phyloP scores from a whole-genome alignment of 768 basidiomycete genomes.

The Boletus sp. region DNA sequence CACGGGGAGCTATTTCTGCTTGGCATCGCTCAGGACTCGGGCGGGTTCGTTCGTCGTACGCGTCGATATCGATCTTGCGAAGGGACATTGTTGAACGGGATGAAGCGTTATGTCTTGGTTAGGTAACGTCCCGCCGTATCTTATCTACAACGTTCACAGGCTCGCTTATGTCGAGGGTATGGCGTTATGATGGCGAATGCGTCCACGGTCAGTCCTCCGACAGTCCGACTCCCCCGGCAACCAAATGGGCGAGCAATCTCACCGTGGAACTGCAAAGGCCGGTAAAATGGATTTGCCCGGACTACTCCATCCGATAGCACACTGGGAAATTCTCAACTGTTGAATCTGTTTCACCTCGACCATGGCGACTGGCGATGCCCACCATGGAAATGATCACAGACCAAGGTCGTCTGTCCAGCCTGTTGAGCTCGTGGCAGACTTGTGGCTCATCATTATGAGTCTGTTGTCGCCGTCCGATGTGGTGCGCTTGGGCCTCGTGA shows the following conservation, averaged over 20 bases:
- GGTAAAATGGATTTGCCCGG: conserved; percentile 7
- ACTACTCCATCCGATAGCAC: background rate
- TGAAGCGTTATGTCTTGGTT: conserved; percentile 2
- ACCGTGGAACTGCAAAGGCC: conserved; percentile 2
- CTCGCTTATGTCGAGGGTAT: conserved; percentile 7
- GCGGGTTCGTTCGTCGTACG: conserved; percentile 80
- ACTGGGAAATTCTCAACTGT: background rate
- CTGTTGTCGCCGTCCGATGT: conserved; percentile 26
- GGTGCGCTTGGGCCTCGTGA: conserved; percentile 25
- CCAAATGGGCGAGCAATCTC: background rate
- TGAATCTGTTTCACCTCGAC: background rate
- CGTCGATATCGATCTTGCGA: conserved; percentile 93
- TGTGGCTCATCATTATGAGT: conserved; percentile 31
- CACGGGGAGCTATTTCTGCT: conserved; percentile 68
- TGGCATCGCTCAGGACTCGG: conserved; percentile 72
- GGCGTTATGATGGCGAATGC: conserved; percentile 22
- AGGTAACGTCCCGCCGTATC: background rate
- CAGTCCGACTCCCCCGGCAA: background rate
- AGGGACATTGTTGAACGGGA: conserved; percentile 51
- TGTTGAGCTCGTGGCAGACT: conserved; percentile 22
- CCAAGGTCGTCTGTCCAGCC: background rate
- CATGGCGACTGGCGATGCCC: background rate
- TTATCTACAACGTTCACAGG: no score
- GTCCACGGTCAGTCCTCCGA: conserved; percentile 1
- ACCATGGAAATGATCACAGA: background rate